Base-by-base conservation (phyloP, 202 grass and related monocot species). In the Zizania palustris region DNA sequence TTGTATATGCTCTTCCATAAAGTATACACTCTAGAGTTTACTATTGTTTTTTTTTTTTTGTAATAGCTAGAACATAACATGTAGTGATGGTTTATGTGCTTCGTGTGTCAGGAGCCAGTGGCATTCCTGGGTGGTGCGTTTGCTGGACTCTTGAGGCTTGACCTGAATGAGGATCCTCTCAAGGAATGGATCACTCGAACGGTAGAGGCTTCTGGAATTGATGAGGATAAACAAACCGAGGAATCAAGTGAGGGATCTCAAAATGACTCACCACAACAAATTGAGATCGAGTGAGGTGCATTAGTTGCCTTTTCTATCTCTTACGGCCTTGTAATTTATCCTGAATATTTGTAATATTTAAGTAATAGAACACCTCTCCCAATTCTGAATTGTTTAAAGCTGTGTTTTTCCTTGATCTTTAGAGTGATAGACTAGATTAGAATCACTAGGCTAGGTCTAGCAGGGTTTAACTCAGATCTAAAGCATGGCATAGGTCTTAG, bases 131-230 rank as follows among this genome's bases (percentile, higher is more conserved):
- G 96, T 85, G 96, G 96, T 65, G 67, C 95, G 57, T 92, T 98
- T 83, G 96, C 96, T 45, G 96, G 96, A 40, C 82, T 95, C 34
- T 80, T 95, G 75, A 95, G 91, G 87, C 89, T 98, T 71, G 89
- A 98, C 83, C 83, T 95, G 71, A 98, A 95, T 54, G 96, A 98
- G 74, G 91, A 98, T 61, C 96, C 96, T 19, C 89, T 98, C 39
- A 94, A 92, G 83, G 96, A 98, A 63, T 98, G 96, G 91, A 56
- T 98, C 6, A 86, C 77, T 60, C 80, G 55, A 37, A 98, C 96
- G 11, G 91, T 88, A 36, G 91, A 95, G 63, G 87, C 87, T 74
- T 86, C 96, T 78, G 91, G 91, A 79, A 83, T 98, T 61, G 53
- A 87, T 43, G 86, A 86, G 63, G 91, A 93, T 16, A 78, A 62